A percentile compares a stretch with the other conserved stretches of the same genome.
Conservation (phyloP, 257 asterid species). For the Solanum pinnatisectum region DNA sequence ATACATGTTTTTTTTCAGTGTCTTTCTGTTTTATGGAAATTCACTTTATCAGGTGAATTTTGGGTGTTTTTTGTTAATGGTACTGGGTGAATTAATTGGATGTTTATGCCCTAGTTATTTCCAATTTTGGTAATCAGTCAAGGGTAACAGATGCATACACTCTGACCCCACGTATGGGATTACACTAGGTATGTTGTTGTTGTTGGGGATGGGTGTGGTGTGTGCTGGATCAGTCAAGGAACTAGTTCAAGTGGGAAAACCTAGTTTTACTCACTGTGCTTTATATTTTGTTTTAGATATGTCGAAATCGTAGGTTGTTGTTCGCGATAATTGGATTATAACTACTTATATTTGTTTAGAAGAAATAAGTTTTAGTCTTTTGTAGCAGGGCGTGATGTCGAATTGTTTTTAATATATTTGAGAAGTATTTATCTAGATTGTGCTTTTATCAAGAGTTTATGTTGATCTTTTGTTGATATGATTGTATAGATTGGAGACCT, state of each 20-base stretch:
- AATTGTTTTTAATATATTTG: no score
- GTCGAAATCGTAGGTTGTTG: neutral
- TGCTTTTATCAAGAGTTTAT: neutral
- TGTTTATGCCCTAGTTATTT: neutral
- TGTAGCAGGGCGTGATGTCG: neutral
- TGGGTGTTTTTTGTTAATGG: neutral
- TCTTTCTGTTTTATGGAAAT: neutral
- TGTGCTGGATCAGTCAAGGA: neutral
- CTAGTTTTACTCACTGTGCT: neutral
- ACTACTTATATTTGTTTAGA: neutral
- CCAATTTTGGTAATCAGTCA: neutral
- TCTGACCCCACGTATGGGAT: neutral
- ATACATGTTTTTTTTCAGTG: neutral
- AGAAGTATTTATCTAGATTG: no score
- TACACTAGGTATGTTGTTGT: neutral
- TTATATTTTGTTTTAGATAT: neutral
- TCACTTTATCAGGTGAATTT: neutral
- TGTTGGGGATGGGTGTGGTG: neutral
- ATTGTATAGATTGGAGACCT: conserved; percentile 62
- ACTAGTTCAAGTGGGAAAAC: neutral
- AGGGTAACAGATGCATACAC: neutral
- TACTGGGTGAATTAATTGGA: neutral
- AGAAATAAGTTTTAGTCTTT: neutral
- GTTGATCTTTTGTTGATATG: neutral
- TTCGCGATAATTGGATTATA: neutral